Evolutionary conservation across 208 protist genomes (phyloP), one percentile per base, ranked within the genome.

Genomic region (Trypanosoma scelopori): DNA sequence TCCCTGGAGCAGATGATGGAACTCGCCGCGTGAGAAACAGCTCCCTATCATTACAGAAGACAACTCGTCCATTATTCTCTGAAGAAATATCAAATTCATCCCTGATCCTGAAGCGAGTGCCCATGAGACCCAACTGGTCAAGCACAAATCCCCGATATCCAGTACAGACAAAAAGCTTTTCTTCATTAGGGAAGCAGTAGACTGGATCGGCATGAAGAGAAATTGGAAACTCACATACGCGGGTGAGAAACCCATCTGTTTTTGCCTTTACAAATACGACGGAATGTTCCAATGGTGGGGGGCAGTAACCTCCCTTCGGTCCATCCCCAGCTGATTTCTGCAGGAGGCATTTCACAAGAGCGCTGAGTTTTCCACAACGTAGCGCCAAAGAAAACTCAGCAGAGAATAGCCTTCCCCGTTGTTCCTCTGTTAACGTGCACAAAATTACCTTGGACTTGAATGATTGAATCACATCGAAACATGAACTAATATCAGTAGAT

Each of bases 371-470:
- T 32, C 76, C 81, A 63, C 81, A 87, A 32, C 77, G 76, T 60
- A 93, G 41, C 9, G 87, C 75, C 27, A 93, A 61, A 18, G 72
- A 77, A 46, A 90, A 72, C 46, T 87, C 82, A 13, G 76, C 56
- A 41, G 32, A 61, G n/a, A 71, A 57, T 25, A 92, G 61, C 35
- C 66, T 55, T 16, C 48, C 23, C 23, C 51, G 41, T 65, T 71
- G 48, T 16, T 78, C 46, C n/a, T 65, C 57, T 46, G 39, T 53
- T 39, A 65, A 71, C 15, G 22, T n/a, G 35, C 15, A 35, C 20
- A 67, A 52, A 32, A 61, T 60, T 12, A 75, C 59, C 39, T 78
- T 63, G n/a, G 71, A 58, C 7, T 76, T 74, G 22, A 89, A 68
- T 4, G 74, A 64, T 60, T 78, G 60, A 73, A 89, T 82, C 28